Evolutionary conservation across 2,329 filamentous ascomycete species (phyloP).

Genomic region (Aphanoascus verrucosus): DNA sequence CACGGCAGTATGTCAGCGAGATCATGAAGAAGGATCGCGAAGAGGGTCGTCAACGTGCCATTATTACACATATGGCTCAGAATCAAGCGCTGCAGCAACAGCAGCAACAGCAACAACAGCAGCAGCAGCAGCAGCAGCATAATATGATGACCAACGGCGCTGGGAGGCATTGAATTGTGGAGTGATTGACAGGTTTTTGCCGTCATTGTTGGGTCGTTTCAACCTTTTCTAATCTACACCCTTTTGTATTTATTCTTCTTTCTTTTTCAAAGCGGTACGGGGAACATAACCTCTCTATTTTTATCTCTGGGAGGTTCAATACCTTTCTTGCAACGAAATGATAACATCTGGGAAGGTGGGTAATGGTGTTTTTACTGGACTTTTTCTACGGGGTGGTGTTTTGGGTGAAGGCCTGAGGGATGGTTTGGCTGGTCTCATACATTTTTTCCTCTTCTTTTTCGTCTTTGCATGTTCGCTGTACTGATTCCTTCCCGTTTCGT

Average conservation of each 20-base stretch:
- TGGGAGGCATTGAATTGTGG: slow-evolving; percentile 17
- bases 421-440: not conserved
- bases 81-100: slow-evolving; percentile 18
- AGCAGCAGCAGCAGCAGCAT: slow-evolving; percentile 31
- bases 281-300: too few species aligned
- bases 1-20: slow-evolving; percentile 30
- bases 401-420: not conserved
- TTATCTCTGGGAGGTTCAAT: not conserved
- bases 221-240: too few species aligned
- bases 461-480: not conserved
- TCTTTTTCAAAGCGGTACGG: too few species aligned
- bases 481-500: not conserved
- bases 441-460: not conserved
- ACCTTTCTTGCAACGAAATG: not conserved
- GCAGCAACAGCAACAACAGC: slow-evolving; percentile 31
- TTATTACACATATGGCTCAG: slow-evolving; percentile 12
- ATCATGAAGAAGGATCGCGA: slow-evolving; percentile 31
- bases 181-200: too few species aligned
- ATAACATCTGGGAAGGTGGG: not conserved
- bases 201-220: too few species aligned
- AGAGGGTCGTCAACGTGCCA: slow-evolving; percentile 24
- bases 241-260: too few species aligned
- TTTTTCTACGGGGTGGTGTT: not conserved
- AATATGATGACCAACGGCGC: slow-evolving; percentile 35
- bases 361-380: not conserved